Percentiles rank a stretch among this genome's conserved stretches.
These are phyloP conservation scores for Cenchrus purpureus DNA, from an alignment of 176 grass and related monocot genomes.

Conservation along the genomic window DNA sequence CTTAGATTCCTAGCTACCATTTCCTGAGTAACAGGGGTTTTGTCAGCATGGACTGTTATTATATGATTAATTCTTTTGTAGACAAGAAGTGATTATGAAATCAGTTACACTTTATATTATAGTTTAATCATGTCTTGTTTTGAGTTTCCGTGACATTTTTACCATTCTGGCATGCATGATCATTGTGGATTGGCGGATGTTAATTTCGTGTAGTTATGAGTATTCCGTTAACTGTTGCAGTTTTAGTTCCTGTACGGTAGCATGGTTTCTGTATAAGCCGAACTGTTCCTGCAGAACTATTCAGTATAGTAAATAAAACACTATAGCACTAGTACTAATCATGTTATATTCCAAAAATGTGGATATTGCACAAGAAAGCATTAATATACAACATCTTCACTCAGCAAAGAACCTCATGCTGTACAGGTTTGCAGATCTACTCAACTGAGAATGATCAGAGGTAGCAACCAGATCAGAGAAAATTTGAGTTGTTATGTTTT, in stretches of 20 bases:
- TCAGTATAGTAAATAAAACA: background rate
- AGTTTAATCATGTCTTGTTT: slow-evolving; percentile 10
- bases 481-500: slow-evolving; percentile 54
- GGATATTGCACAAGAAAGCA: slow-evolving; percentile 43
- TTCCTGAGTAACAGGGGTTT: slow-evolving; percentile 48
- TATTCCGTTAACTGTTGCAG: background rate
- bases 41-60: slow-evolving; percentile 47
- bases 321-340: background rate
- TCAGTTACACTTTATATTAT: slow-evolving; percentile 16
- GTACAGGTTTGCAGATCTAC: slow-evolving; percentile 43
- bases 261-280: background rate
- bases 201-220: background rate
- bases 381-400: slow-evolving; percentile 41
- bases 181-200: background rate
- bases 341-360: slow-evolving; percentile 29
- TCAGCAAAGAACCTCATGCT: slow-evolving; percentile 7
- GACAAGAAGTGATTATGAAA: slow-evolving; percentile 41
- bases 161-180: background rate
- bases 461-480: slow-evolving; percentile 46
- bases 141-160: background rate
- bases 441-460: slow-evolving; percentile 35
- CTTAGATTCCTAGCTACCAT: slow-evolving; percentile 50
- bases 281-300: slow-evolving; percentile 18
- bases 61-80: slow-evolving; percentile 54
- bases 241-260: background rate